Percentiles rank a stretch among this genome's conserved stretches.
These are phyloP conservation scores for Mycena galopus DNA, from an alignment of 768 basidiomycete species.

Conservation along the genomic window DNA sequence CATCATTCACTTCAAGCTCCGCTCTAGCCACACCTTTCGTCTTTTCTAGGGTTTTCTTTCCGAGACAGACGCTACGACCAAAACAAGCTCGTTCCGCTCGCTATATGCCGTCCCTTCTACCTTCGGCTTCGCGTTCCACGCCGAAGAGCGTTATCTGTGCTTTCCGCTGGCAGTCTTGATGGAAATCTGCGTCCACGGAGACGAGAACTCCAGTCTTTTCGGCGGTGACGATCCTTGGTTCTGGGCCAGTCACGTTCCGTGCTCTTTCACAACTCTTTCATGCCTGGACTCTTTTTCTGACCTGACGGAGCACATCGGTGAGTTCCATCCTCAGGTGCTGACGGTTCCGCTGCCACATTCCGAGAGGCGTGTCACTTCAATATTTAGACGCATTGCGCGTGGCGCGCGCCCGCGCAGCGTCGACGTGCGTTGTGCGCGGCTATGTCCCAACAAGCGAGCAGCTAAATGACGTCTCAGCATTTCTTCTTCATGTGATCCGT, in stretches of 20 bases:
- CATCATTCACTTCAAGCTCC: too few relatives aligned
- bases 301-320: too few relatives aligned
- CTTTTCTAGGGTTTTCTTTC: too few relatives aligned
- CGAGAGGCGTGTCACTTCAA: background rate
- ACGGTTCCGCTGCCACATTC: background rate
- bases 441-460: constrained; percentile 17
- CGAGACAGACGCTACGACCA: too few relatives aligned
- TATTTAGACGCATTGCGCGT: background rate
- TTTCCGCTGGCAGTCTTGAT: background rate
- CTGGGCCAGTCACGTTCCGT: background rate
- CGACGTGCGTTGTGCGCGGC: constrained; percentile 21
- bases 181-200: too few relatives aligned
- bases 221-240: background rate
- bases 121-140: background rate
- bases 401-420: background rate
- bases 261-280: too few relatives aligned
- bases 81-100: background rate
- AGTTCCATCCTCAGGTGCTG: too few relatives aligned
- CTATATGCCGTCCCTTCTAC: background rate
- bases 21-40: too few relatives aligned
- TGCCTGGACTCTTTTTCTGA: background rate
- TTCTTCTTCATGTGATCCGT: constrained; percentile 26
- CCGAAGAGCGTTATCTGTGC: background rate
- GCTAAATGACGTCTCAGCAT: constrained; percentile 15
- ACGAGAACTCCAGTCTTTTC: background rate